phyloP scores from a whole-genome alignment of 1,284 basidiomycete genomes.

The Leccinum pachyderme region DNA sequence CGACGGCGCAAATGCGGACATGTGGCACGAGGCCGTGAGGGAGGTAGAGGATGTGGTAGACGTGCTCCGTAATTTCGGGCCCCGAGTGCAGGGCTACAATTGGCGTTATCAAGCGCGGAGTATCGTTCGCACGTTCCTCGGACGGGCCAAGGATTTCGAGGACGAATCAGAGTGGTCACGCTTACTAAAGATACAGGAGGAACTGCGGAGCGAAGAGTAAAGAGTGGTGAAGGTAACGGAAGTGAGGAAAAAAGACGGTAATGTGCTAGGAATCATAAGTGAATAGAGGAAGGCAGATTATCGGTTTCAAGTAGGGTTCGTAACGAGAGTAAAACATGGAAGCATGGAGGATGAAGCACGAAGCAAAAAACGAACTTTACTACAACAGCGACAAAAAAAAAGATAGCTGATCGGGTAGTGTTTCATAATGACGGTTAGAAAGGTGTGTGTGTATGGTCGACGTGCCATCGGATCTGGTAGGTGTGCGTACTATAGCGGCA shows the following conservation, averaged over 20 bases:
- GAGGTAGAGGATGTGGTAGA: conserved; percentile 86
- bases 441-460: neutral
- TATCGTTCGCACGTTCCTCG: conserved; percentile 86
- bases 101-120: conserved; percentile 89
- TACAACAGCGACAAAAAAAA: neutral
- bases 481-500: neutral
- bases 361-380: neutral
- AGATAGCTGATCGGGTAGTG: conserved; percentile 6
- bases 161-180: conserved; percentile 83
- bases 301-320: neutral
- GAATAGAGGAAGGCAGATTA: neutral
- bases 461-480: conserved; percentile 11
- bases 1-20: conserved; percentile 60
- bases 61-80: conserved; percentile 79
- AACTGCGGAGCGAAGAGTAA: conserved; percentile 39
- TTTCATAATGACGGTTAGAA: conserved; percentile 21
- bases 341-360: conserved; percentile 5
- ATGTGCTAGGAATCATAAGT: neutral
- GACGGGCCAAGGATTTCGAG: conserved; percentile 77
- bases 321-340: conserved; percentile 14
- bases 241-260: conserved; percentile 1
- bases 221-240: neutral
- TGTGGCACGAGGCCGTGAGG: conserved; percentile 71
- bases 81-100: conserved; percentile 57
- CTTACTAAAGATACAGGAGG: conserved; percentile 61